phyloP scores from a whole-genome alignment of 2,329 filamentous ascomycete genomes.

The Neophaeococcomyces mojaviensis region DNA sequence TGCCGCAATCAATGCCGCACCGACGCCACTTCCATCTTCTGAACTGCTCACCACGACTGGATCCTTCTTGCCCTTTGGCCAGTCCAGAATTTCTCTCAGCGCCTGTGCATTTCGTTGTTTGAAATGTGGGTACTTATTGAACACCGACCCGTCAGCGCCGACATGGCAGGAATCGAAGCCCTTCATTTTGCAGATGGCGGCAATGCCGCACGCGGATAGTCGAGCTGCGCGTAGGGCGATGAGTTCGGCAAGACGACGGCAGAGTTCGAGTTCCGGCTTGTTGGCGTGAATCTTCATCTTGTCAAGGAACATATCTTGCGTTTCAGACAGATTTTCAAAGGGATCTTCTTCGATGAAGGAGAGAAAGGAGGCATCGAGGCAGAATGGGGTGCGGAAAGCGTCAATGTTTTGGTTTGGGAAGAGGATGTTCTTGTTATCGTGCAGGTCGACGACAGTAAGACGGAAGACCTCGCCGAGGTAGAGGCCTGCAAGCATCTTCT shows the following conservation, averaged over 20 bases:
- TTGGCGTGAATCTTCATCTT: conserved; percentile 65
- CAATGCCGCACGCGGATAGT: conserved; percentile 87
- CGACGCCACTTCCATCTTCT: conserved; percentile 95
- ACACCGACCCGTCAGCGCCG: conserved; percentile 92
- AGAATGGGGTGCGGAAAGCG: conserved; percentile 77
- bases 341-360: conserved; percentile 91
- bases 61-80: conserved; percentile 71
- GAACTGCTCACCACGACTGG: conserved; percentile 81
- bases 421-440: conserved; percentile 70
- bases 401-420: conserved; percentile 78
- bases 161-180: conserved; percentile 80
- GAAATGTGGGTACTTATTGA: conserved; percentile 99
- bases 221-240: conserved; percentile 92
- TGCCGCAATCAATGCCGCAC: conserved; percentile 84
- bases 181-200: conserved; percentile 97
- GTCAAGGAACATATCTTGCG: conserved; percentile 69
- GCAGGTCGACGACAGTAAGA: conserved; percentile 73
- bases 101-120: conserved; percentile 85
- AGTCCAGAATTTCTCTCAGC: conserved; percentile 90
- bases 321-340: conserved; percentile 90
- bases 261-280: conserved; percentile 75
- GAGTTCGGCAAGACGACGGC: conserved; percentile 81
- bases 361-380: conserved; percentile 85
- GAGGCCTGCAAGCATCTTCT: conserved; percentile 95
- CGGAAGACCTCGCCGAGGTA: conserved; percentile 95